phyloP scores from a whole-genome alignment of 2,329 filamentous ascomycete species.

The Phialophora macrospora region DNA sequence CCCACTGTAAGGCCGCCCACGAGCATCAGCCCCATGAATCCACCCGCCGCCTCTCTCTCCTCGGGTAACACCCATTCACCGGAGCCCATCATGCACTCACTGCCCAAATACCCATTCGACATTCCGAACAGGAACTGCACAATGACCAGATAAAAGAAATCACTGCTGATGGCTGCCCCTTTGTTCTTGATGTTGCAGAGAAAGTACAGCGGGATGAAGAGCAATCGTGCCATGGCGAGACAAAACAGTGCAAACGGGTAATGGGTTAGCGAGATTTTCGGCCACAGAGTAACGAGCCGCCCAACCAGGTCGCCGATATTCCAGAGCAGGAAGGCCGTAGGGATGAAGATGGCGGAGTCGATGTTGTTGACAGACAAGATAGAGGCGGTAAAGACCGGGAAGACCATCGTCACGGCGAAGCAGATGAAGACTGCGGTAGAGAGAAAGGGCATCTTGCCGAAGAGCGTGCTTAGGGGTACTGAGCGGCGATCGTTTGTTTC shows the following conservation, averaged over 20 bases:
- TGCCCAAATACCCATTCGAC: constrained; percentile 84
- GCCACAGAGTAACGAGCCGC: constrained; percentile 67
- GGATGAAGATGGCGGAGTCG: constrained; percentile 76
- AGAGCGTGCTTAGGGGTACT: constrained; percentile 68
- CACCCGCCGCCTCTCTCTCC: constrained; percentile 86
- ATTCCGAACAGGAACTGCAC: constrained; percentile 84
- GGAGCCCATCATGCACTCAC: constrained; percentile 89
- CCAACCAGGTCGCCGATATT: constrained; percentile 85
- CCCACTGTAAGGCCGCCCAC: constrained; percentile 80
- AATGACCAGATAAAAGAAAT: constrained; percentile 83
- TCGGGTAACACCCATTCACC: constrained; percentile 78
- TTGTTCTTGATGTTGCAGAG: constrained; percentile 84
- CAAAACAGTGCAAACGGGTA: constrained; percentile 71
- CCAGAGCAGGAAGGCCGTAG: constrained; percentile 89
- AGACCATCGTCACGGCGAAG: constrained; percentile 89
- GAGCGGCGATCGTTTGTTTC: constrained; percentile 42
- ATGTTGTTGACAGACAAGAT: constrained; percentile 65
- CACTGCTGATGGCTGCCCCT: constrained; percentile 75
- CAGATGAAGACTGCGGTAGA: constrained; percentile 77
- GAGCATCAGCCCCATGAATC: constrained; percentile 92
- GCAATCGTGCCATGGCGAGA: constrained; percentile 66
- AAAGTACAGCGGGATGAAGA: constrained; percentile 82
- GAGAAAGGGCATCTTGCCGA: constrained; percentile 78
- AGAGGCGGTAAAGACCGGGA: constrained; percentile 84
- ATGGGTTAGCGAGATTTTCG: constrained; percentile 62